Percentiles rank a stretch among this genome's conserved stretches.
Evolutionary conservation across 257 asterid genomes (phyloP).

Genomic region (Capsicum chinense): DNA sequence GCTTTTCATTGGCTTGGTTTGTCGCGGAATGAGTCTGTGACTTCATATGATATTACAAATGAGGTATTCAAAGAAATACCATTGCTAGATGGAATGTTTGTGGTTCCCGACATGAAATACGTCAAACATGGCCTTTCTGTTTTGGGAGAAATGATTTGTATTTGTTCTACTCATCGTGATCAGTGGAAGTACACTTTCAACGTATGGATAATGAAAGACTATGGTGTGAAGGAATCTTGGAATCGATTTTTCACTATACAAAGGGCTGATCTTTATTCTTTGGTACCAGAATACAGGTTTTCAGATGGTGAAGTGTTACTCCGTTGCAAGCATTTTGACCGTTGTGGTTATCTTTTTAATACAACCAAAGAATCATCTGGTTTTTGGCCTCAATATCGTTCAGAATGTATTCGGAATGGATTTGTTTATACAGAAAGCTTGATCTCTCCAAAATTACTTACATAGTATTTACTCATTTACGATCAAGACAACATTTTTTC

Average conservation of each 20-base stretch:
- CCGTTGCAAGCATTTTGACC: not conserved
- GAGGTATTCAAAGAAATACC: not conserved
- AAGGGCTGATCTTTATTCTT: too few species aligned
- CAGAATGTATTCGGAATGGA: too few species aligned
- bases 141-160: too few species aligned
- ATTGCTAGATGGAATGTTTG: not conserved
- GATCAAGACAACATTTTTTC: not conserved
- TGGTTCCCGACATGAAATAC: not conserved
- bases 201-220: too few species aligned
- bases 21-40: not conserved
- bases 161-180: too few species aligned
- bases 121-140: not conserved
- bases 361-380: constrained; percentile 9
- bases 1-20: not conserved
- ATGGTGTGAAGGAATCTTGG: too few species aligned
- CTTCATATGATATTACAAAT: not conserved
- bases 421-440: too few species aligned
- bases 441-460: not conserved
- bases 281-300: not conserved
- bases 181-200: too few species aligned
- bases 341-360: not conserved
- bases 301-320: not conserved
- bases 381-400: not conserved
- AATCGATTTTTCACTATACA: too few species aligned
- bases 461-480: not conserved